These are phyloP conservation scores for Dentipellis fragilis DNA, from an alignment of 768 basidiomycete species.

Conservation along the genomic window DNA sequence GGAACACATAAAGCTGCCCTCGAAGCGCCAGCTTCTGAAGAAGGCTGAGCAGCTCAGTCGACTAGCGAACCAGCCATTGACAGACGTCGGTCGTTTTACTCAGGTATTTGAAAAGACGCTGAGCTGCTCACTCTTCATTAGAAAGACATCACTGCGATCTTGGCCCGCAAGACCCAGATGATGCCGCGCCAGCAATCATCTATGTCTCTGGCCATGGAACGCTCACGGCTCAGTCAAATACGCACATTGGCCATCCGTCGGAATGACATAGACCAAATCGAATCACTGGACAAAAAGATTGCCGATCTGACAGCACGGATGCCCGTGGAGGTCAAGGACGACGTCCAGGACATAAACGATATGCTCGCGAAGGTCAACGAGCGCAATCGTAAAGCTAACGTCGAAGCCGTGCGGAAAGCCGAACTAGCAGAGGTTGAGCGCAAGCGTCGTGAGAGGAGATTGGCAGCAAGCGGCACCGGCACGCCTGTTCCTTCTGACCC, in stretches of 20 bases:
- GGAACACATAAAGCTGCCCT: constrained; percentile 59
- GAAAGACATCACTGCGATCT: constrained; percentile 78
- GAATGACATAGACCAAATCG: constrained; percentile 56
- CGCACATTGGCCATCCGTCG: constrained; percentile 69
- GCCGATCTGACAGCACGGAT: constrained; percentile 32
- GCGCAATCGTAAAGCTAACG: constrained; percentile 77
- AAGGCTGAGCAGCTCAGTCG: constrained; percentile 56
- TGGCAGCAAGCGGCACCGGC: constrained; percentile 28
- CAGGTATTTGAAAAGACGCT: background rate
- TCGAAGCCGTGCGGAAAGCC: constrained; percentile 69
- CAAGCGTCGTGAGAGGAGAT: constrained; percentile 58
- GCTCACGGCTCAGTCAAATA: constrained; percentile 57
- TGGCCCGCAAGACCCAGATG: constrained; percentile 48
- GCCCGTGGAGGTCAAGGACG: constrained; percentile 7
- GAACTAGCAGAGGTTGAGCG: constrained; percentile 63
- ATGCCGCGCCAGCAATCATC: constrained; percentile 22
- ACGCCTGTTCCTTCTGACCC: constrained; percentile 39
- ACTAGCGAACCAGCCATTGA: constrained; percentile 51
- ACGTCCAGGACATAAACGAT: constrained; percentile 17
- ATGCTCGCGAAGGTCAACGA: constrained; percentile 77
- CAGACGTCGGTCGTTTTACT: constrained; percentile 51
- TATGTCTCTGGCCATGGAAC: constrained; percentile 39
- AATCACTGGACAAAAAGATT: constrained; percentile 53
- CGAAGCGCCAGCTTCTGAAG: constrained; percentile 52
- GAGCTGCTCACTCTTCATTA: constrained; percentile 22